phyloP scores from a whole-genome alignment of 352 stramenopile genomes.

The Phytophthora fragariaefolia region DNA sequence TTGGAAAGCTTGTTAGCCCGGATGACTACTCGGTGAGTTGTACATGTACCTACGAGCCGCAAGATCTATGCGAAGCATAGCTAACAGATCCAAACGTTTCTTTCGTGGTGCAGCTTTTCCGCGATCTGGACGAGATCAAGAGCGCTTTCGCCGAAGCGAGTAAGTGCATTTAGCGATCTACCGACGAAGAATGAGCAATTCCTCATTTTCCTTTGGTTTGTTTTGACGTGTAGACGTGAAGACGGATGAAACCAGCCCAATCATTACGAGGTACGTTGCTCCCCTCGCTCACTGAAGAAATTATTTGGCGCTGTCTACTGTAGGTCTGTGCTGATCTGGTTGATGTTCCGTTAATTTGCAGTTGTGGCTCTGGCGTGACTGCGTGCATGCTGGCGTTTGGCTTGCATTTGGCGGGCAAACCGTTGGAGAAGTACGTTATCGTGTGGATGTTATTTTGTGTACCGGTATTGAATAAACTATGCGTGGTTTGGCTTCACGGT shows the following conservation, averaged over 20 bases:
- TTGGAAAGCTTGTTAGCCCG: slow-evolving; percentile 83
- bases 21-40: slow-evolving; percentile 82
- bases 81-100: slow-evolving; percentile 1
- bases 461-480: slow-evolving; percentile 9
- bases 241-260: slow-evolving; percentile 57
- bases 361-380: slow-evolving; percentile 80
- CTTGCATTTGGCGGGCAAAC: slow-evolving; percentile 69
- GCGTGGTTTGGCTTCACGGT: slow-evolving; percentile 4
- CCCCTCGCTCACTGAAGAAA: background rate
- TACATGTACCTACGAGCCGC: background rate
- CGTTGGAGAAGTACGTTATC: slow-evolving; percentile 63
- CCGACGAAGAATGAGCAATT: background rate
- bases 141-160: slow-evolving; percentile 77
- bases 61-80: slow-evolving; percentile 21
- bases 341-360: slow-evolving; percentile 28
- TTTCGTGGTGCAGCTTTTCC: slow-evolving; percentile 57
- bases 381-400: slow-evolving; percentile 70
- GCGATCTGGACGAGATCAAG: slow-evolving; percentile 77
- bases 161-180: slow-evolving; percentile 24
- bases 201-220: slow-evolving; percentile 11
- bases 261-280: slow-evolving; percentile 69
- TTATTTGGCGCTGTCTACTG: background rate
- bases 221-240: slow-evolving; percentile 48
- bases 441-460: background rate
- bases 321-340: too few species aligned